Percentiles rank a stretch among this genome's conserved stretches.
These are phyloP conservation scores for Orbilia javanica DNA, from an alignment of 2,329 filamentous ascomycete species.

Conservation along the genomic window DNA sequence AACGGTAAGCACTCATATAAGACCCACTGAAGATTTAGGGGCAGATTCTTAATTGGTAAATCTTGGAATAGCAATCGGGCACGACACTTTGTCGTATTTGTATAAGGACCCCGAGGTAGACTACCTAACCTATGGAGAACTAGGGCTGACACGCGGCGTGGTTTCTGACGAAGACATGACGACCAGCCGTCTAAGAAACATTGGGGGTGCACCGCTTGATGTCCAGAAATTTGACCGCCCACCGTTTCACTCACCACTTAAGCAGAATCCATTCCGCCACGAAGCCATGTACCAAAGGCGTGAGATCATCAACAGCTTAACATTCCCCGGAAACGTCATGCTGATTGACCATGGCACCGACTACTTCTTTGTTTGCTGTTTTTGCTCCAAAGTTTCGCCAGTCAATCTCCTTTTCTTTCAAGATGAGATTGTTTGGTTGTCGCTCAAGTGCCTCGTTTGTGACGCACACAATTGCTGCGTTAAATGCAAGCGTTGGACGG, in stretches of 20 bases:
- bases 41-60: background rate
- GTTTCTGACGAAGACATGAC: background rate
- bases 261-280: slow-evolving; percentile 34
- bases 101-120: background rate
- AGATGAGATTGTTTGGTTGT: slow-evolving; percentile 46
- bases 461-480: slow-evolving; percentile 31
- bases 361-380: slow-evolving; percentile 45
- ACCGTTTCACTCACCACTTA: slow-evolving; percentile 24
- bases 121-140: background rate
- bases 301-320: slow-evolving; percentile 40
- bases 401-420: slow-evolving; percentile 31
- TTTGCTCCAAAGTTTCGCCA: background rate
- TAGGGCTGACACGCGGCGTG: no score
- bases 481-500: slow-evolving; percentile 23
- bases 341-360: slow-evolving; percentile 18
- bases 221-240: background rate
- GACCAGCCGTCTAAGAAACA: background rate
- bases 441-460: slow-evolving; percentile 20
- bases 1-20: slow-evolving; percentile 10
- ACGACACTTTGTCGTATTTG: slow-evolving; percentile 25
- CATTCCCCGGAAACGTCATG: slow-evolving; percentile 48
- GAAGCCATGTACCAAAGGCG: slow-evolving; percentile 46
- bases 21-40: background rate
- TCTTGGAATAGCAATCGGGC: slow-evolving; percentile 9
- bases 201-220: background rate